Base-by-base conservation (phyloP, 73 alveolate species). In the Paramecium bursaria region DNA sequence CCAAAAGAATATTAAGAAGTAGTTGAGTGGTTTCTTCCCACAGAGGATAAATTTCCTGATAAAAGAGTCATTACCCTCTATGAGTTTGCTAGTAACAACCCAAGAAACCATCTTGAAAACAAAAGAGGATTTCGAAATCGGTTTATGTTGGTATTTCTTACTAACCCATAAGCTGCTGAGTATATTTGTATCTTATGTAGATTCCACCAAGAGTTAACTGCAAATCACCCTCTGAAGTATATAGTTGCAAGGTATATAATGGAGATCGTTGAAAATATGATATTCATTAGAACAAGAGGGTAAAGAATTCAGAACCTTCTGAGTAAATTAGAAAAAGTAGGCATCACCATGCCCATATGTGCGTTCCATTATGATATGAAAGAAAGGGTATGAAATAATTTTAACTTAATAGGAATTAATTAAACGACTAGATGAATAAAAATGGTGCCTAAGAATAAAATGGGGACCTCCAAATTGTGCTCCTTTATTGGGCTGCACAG, bases 391-490 rank as follows among this genome's bases (percentile, higher is more conserved):
- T 3, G 2, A 11, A 26, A 25, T 10, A 1, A 13, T 29, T 3
- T 3, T 1, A 25, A 26, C 17, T 29, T 57, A 2, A 1, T 14
- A 57, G 76, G 39, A 33, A 0, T 26, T 57, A 0, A n/a, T 57
- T 14, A 33, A 57, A n/a, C 26, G 26, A 7, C 17, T 57, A 4
- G 76, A 57, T 13, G 17, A 57, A 31, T 48, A 50, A 0, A 29
- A 57, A 29, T 57, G 76, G 76, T 23, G 50, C 17, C 17, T 57
- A 2, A 14, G 50, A 26, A 15, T 57, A 0, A 25, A 29, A 0
- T 57, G 76, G 76, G 76, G 76, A 29, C 76, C 76, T 57, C 46
- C 51, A 11, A 44, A 29, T 26, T 33, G 31, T 26, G 76, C 31
- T 11, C 76, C 76, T 57, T 6, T 19, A 57, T 26, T 48, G 76